phyloP scores from a whole-genome alignment of 2,329 filamentous ascomycete species.

The Penicillium nordicum region DNA sequence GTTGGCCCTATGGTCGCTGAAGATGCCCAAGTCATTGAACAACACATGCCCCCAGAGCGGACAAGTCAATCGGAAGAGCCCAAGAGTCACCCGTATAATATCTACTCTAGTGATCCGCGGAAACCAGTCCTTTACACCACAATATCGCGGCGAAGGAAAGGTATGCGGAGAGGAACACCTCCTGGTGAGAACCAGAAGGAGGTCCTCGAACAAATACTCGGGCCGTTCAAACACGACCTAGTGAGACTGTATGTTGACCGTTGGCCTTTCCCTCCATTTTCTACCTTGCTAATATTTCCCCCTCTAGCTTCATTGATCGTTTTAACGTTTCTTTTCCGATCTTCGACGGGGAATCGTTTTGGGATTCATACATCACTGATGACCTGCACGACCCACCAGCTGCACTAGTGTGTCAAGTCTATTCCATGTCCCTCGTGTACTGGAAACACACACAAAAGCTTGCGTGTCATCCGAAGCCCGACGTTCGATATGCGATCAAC shows the following conservation, averaged over 20 bases:
- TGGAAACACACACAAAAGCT: conserved; percentile 52
- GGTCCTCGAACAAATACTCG: conserved; percentile 58
- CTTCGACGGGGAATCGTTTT: conserved; percentile 55
- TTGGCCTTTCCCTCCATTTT: not conserved
- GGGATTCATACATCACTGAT: conserved; percentile 47
- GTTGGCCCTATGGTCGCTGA: conserved; percentile 59
- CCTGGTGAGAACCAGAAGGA: conserved; percentile 51
- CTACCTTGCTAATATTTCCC: not conserved
- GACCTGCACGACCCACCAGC: conserved; percentile 52
- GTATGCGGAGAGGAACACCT: conserved; percentile 43
- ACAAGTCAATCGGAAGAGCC: conserved; percentile 39
- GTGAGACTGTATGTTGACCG: conserved; percentile 47
- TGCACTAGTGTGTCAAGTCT: conserved; percentile 55
- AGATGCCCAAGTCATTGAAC: conserved; percentile 60
- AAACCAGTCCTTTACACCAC: conserved; percentile 49
- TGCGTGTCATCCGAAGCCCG: conserved; percentile 50
- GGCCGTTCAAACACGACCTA: conserved; percentile 52
- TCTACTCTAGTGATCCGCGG: conserved; percentile 48
- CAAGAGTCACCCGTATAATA: conserved; percentile 49
- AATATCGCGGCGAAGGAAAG: conserved; percentile 50
- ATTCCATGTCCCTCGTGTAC: conserved; percentile 57
- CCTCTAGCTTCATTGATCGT: conserved; percentile 52
- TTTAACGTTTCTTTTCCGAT: conserved; percentile 61
- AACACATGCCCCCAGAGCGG: conserved; percentile 51
- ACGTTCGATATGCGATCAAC: conserved; percentile 61